Percentiles rank a stretch among this genome's conserved stretches.
Evolutionary conservation across 2,329 filamentous ascomycete species (phyloP).

Genomic region (Sclerotinia minor): DNA sequence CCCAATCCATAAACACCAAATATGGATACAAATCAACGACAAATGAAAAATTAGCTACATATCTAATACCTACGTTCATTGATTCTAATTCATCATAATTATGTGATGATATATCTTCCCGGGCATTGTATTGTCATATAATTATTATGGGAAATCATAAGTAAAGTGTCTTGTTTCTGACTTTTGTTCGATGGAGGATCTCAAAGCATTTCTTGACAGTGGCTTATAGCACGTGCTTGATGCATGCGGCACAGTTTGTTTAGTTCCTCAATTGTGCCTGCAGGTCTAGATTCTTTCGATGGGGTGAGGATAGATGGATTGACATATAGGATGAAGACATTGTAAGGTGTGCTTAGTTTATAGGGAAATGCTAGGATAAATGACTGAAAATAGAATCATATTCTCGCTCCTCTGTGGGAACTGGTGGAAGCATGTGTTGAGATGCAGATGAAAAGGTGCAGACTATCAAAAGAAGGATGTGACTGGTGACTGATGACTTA

Average conservation of each 20-base stretch:
- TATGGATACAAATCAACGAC: background rate
- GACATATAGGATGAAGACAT: background rate
- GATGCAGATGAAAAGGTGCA: too few species aligned
- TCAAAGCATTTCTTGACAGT: slow-evolving; percentile 5
- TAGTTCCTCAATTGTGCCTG: background rate
- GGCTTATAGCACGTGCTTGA: slow-evolving; percentile 15
- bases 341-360: background rate
- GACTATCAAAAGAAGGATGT: background rate
- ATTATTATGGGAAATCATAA: background rate
- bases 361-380: background rate
- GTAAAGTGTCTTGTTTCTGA: background rate
- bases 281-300: background rate
- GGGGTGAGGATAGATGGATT: background rate
- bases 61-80: too few species aligned
- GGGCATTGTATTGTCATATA: background rate
- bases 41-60: background rate
- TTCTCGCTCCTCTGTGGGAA: background rate
- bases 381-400: slow-evolving; percentile 8
- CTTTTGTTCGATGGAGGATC: background rate
- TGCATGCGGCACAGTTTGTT: background rate
- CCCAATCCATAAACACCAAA: too few species aligned
- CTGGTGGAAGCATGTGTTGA: background rate
- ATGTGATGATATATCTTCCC: background rate
- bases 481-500: slow-evolving; percentile 3
- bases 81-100: background rate